Evolutionary conservation across 768 basidiomycete species (phyloP).

Genomic region (Trametes punicea): DNA sequence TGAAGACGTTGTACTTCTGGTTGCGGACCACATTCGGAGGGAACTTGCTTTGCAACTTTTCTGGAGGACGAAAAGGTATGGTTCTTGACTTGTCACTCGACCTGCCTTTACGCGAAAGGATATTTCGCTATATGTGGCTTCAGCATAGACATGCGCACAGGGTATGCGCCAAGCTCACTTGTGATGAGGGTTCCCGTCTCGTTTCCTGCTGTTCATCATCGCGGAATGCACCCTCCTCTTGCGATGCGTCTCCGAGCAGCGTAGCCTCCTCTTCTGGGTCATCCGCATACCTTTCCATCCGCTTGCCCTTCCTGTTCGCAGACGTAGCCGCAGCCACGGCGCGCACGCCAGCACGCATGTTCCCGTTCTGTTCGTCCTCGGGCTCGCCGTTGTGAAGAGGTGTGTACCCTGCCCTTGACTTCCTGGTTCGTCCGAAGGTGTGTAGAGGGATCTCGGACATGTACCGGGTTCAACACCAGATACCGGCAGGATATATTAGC

Average conservation of each 20-base stretch:
- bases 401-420: conserved; percentile 45
- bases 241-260: conserved; percentile 40
- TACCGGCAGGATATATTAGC: conserved; percentile 4
- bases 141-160: background rate
- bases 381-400: conserved; percentile 36
- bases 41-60: conserved; percentile 66
- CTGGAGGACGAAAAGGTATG: conserved; percentile 75
- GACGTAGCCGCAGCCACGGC: conserved; percentile 33
- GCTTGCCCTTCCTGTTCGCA: conserved; percentile 38
- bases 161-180: conserved; percentile 21
- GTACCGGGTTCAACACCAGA: conserved; percentile 19
- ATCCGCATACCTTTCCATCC: conserved; percentile 56
- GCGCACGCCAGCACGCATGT: conserved; percentile 31
- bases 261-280: conserved; percentile 63
- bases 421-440: conserved; percentile 49
- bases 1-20: conserved; percentile 95
- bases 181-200: conserved; percentile 19
- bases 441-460: conserved; percentile 77
- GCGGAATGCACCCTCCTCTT: conserved; percentile 33
- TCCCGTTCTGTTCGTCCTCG: conserved; percentile 28
- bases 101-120: conserved; percentile 28
- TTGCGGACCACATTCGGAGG: conserved; percentile 93
- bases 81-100: conserved; percentile 71
- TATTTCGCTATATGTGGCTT: conserved; percentile 20
- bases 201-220: conserved; percentile 37